These are phyloP conservation scores for Whalleya microplaca DNA, from an alignment of 2,329 filamentous ascomycete species.

Conservation along the genomic window DNA sequence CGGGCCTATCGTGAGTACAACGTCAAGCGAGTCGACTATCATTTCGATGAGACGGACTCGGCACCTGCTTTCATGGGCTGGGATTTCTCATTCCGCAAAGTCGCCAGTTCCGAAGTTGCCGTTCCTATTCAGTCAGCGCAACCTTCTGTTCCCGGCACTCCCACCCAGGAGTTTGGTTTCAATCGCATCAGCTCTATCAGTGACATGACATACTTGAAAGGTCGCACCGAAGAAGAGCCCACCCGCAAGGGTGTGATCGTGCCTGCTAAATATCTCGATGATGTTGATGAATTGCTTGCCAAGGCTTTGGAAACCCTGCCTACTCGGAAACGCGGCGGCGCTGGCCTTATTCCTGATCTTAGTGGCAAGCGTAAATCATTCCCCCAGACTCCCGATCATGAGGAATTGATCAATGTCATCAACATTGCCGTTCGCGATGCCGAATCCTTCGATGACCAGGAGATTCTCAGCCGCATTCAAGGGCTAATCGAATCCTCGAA, in stretches of 20 bases:
- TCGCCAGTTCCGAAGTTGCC: slow-evolving; percentile 89
- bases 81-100: slow-evolving; percentile 95
- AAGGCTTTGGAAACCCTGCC: slow-evolving; percentile 87
- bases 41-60: slow-evolving; percentile 69
- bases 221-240: slow-evolving; percentile 74
- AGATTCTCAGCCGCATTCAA: slow-evolving; percentile 76
- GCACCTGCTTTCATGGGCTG: slow-evolving; percentile 80
- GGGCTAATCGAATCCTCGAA: slow-evolving; percentile 79
- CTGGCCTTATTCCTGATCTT: slow-evolving; percentile 71
- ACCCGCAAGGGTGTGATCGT: slow-evolving; percentile 92
- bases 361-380: slow-evolving; percentile 71
- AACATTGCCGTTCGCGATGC: slow-evolving; percentile 91
- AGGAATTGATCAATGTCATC: slow-evolving; percentile 87
- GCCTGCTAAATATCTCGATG: slow-evolving; percentile 90
- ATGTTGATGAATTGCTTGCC: slow-evolving; percentile 83
- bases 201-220: slow-evolving; percentile 88
- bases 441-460: slow-evolving; percentile 80
- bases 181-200: slow-evolving; percentile 93
- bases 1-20: slow-evolving; percentile 96
- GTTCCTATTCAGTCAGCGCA: slow-evolving; percentile 77
- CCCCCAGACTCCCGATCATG: slow-evolving; percentile 58
- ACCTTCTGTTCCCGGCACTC: slow-evolving; percentile 83
- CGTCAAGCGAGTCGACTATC: slow-evolving; percentile 86
- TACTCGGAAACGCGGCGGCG: slow-evolving; percentile 57
- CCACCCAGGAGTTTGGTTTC: slow-evolving; percentile 64